Evolutionary conservation across 208 protist genomes (phyloP), one percentile per base, ranked within the genome.

Genomic region (Leishmania arabica): DNA sequence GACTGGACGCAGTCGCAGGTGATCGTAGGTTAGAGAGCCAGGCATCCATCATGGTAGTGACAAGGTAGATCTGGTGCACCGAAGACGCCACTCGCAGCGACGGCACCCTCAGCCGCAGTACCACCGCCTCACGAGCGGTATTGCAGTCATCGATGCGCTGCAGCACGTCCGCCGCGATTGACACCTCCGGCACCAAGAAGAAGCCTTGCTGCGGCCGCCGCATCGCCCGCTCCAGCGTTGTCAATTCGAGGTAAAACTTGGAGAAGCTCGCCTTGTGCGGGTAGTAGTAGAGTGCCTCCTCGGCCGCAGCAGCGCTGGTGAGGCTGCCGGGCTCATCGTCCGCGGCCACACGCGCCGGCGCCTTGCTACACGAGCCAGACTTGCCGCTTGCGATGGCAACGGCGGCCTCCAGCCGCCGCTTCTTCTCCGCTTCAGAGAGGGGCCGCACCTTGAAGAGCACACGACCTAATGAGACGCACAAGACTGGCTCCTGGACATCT

Each of bases 191-290:
- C 21, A 96, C 72, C 19, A 97, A 64, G 86, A 95, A 88, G 73
- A 96, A 93, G 11, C 94, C 94, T 19, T 60, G 89, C 51, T 91
- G 84, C 53, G 89, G 92, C 37, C 77, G 79, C 64, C 76, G 76
- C 80, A 97, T 82, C 40, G 91, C 88, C 75, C 75, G 83, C 77
- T 88, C 88, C 53, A 97, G 66, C 9, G 92, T 94, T 7, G 91
- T 94, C 64, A 97, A 73, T 76, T 95, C 92, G 37, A 96, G 84
- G 82, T 90, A 97, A 68, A 96, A 92, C 83, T 92, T 88, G 58
- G 87, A 84, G 83, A 95, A 92, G 27, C 71, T 87, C 1, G 94
- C 94, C 65, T 79, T 86, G 83, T 91, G 94, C 71, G 81, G 87
- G 80, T 96, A 94, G 86, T 97, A 96, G 37, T 91, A 79, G 73